These are phyloP conservation scores for Stentor coeruleus DNA, from an alignment of 73 alveolate species.

Conservation along the genomic window DNA sequence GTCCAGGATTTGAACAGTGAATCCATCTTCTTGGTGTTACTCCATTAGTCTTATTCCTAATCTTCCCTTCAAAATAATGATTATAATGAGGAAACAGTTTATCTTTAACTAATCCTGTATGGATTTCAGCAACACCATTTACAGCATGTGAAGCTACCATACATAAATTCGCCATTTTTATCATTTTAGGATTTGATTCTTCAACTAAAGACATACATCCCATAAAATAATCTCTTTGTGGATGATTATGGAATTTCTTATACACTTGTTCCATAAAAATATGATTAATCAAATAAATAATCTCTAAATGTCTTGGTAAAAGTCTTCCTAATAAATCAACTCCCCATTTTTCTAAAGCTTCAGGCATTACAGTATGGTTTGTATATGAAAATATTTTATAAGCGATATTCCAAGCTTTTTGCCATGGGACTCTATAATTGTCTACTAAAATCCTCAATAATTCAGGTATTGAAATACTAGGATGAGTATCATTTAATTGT, in stretches of 20 bases:
- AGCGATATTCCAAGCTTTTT: conserved; percentile 54
- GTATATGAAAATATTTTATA: conserved; percentile 49
- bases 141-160: conserved; percentile 53
- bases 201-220: conserved; percentile 46
- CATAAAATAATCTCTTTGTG: conserved; percentile 49
- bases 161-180: conserved; percentile 65
- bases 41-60: conserved; percentile 69
- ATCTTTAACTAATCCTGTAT: conserved; percentile 50
- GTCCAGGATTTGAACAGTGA: conserved; percentile 84
- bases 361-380: conserved; percentile 54
- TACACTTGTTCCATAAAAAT: conserved; percentile 51
- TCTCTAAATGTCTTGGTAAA: conserved; percentile 63
- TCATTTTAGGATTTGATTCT: conserved; percentile 50
- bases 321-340: conserved; percentile 44
- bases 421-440: conserved; percentile 30
- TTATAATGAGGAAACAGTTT: conserved; percentile 14
- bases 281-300: conserved; percentile 47
- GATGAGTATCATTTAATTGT: conserved; percentile 87
- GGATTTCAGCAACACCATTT: conserved; percentile 70
- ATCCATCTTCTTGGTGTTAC: conserved; percentile 97
- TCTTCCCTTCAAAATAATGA: conserved; percentile 56
- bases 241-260: conserved; percentile 43
- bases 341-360: conserved; percentile 67
- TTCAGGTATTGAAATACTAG: conserved; percentile 86
- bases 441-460: conserved; percentile 68